Conservation (phyloP, 352 stramenopile species). For the Globisporangium lucens region DNA sequence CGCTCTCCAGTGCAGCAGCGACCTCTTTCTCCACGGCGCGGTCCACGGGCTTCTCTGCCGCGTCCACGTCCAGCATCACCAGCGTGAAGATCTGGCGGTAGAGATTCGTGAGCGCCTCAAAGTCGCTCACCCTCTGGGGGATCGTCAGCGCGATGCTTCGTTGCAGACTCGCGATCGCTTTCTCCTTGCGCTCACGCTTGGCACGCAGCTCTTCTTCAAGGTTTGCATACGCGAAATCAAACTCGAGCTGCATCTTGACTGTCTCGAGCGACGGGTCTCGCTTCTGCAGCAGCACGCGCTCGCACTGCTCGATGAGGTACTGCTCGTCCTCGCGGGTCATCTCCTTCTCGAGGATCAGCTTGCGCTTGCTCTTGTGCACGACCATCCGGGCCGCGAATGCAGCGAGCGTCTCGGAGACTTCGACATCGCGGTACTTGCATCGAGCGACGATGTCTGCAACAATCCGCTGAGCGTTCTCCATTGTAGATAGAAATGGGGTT, state of each 20-base stretch:
- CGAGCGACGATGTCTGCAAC: conserved; percentile 70
- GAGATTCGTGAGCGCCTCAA: conserved; percentile 89
- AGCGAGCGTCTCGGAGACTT: conserved; percentile 86
- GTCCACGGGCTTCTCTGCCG: conserved; percentile 41
- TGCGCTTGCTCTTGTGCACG: conserved; percentile 58
- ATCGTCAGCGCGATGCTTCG: conserved; percentile 75
- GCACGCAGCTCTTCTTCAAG: conserved; percentile 68
- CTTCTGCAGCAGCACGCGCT: conserved; percentile 65
- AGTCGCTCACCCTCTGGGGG: conserved; percentile 76
- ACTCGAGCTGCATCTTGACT: conserved; percentile 96
- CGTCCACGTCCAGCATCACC: conserved; percentile 69
- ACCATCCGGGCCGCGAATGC: conserved; percentile 80
- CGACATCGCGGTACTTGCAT: conserved; percentile 69
- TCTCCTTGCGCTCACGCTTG: conserved; percentile 51
- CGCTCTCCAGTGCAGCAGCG: conserved; percentile 90
- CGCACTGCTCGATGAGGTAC: conserved; percentile 73
- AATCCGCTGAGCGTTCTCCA: conserved; percentile 65
- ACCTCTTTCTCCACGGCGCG: conserved; percentile 83
- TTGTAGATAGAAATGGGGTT: conserved; percentile 8
- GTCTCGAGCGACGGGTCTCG: conserved; percentile 86
- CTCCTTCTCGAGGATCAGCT: conserved; percentile 70
- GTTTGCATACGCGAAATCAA: conserved; percentile 90
- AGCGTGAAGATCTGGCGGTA: conserved; percentile 89
- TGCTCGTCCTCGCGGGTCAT: conserved; percentile 72
- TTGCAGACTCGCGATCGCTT: conserved; percentile 63